phyloP scores from a whole-genome alignment of 768 basidiomycete genomes.

The Lentinula sp. region DNA sequence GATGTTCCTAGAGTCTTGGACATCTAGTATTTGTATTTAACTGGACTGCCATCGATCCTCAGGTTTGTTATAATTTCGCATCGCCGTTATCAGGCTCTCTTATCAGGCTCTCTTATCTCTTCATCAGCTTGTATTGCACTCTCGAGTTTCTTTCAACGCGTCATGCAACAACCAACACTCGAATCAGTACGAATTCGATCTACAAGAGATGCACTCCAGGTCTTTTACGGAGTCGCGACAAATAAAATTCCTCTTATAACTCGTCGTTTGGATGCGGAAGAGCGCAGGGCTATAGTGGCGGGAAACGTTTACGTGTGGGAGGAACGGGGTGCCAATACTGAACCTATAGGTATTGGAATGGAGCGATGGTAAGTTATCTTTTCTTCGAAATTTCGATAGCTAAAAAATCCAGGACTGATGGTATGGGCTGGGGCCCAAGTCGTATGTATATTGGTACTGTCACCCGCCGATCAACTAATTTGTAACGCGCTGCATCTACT shows the following conservation, averaged over 20 bases:
- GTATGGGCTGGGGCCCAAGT: constrained; percentile 84
- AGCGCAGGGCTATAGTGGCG: constrained; percentile 63
- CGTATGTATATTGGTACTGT: constrained; percentile 44
- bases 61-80: not conserved
- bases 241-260: constrained; percentile 70
- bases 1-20: constrained; percentile 7
- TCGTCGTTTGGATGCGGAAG: constrained; percentile 77
- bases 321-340: constrained; percentile 79
- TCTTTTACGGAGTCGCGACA: constrained; percentile 73
- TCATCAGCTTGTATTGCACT: not conserved
- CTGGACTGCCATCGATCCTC: not conserved
- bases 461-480: not conserved
- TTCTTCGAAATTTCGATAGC: not conserved
- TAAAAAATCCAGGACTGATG: constrained; percentile 36
- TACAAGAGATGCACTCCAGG: constrained; percentile 73
- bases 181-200: constrained; percentile 73
- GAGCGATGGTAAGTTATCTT: constrained; percentile 58
- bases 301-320: constrained; percentile 90
- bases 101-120: constrained; percentile 10
- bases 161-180: constrained; percentile 74
- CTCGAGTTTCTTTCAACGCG: constrained; percentile 13
- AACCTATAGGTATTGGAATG: constrained; percentile 79
- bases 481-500: constrained; percentile 1
- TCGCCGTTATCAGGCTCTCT: constrained; percentile 4
- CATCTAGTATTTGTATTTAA: not conserved